A percentile compares a stretch with the other conserved stretches of the same genome.
Evolutionary conservation across 2,329 filamentous ascomycete species (phyloP).

Genomic region (Lasiodiplodia citricola): DNA sequence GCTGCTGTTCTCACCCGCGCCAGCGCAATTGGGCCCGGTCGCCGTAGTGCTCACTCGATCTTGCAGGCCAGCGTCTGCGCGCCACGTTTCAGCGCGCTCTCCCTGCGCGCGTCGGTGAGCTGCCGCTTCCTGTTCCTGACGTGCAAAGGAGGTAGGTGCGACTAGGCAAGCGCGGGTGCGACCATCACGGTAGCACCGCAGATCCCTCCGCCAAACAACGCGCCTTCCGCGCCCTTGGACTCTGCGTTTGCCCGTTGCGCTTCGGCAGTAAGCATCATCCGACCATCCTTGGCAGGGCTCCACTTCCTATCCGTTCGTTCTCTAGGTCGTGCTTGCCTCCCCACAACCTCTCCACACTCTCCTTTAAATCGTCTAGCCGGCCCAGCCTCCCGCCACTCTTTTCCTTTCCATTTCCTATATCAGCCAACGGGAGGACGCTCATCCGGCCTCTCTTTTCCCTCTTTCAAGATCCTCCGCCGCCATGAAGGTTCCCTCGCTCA

Average conservation of each 20-base stretch:
- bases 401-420: slow-evolving; percentile 10
- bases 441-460: slow-evolving; percentile 13
- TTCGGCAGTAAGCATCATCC: slow-evolving; percentile 7
- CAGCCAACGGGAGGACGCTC: slow-evolving; percentile 19
- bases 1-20: neutral
- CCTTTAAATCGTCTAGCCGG: slow-evolving; percentile 16
- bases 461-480: slow-evolving; percentile 13
- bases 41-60: neutral
- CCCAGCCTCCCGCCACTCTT: neutral
- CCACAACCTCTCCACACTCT: slow-evolving; percentile 21
- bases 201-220: slow-evolving; percentile 21
- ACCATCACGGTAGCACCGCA: neutral
- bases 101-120: slow-evolving; percentile 9
- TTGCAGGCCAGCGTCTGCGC: slow-evolving; percentile 16
- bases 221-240: slow-evolving; percentile 19
- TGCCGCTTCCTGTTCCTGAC: slow-evolving; percentile 22
- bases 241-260: slow-evolving; percentile 15
- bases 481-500: slow-evolving; percentile 21
- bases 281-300: slow-evolving; percentile 15
- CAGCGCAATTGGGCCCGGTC: neutral
- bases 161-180: slow-evolving; percentile 17
- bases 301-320: slow-evolving; percentile 4
- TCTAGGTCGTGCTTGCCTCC: slow-evolving; percentile 19
- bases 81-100: slow-evolving; percentile 21
- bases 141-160: slow-evolving; percentile 12